Evolutionary conservation across 2,329 filamentous ascomycete species (phyloP).

Genomic region (Trichoderma afroharzianum): DNA sequence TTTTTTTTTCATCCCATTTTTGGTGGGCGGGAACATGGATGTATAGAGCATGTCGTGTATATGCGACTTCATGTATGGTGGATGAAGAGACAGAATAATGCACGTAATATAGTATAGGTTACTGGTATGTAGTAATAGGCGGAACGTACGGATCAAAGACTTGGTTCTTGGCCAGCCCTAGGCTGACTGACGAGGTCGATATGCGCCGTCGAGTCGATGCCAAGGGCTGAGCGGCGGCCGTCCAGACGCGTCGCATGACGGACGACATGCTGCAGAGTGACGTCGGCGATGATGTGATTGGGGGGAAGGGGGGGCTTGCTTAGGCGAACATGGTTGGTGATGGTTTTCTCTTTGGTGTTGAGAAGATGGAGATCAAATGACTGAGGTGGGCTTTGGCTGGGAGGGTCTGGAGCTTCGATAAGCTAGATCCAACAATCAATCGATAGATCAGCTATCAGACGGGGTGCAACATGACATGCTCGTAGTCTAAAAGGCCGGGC

Average conservation of each 20-base stretch:
- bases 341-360: background rate
- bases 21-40: background rate
- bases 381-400: background rate
- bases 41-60: background rate
- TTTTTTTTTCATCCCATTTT: background rate
- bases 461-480: background rate
- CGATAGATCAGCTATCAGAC: background rate
- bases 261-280: background rate
- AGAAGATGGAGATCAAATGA: background rate
- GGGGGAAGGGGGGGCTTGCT: background rate
- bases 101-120: too few relatives aligned
- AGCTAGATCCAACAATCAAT: background rate
- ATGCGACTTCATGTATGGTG: background rate
- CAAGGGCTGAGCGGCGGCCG: background rate
- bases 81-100: too few relatives aligned
- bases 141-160: background rate
- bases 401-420: background rate
- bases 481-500: too few relatives aligned
- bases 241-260: background rate
- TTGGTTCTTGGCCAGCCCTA: background rate
- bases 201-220: constrained; percentile 23
- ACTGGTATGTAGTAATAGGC: background rate
- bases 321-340: background rate
- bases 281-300: background rate
- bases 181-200: constrained; percentile 31